Base-by-base conservation (phyloP, 139 green algal genomes). In the Coccomyxa sp. region DNA sequence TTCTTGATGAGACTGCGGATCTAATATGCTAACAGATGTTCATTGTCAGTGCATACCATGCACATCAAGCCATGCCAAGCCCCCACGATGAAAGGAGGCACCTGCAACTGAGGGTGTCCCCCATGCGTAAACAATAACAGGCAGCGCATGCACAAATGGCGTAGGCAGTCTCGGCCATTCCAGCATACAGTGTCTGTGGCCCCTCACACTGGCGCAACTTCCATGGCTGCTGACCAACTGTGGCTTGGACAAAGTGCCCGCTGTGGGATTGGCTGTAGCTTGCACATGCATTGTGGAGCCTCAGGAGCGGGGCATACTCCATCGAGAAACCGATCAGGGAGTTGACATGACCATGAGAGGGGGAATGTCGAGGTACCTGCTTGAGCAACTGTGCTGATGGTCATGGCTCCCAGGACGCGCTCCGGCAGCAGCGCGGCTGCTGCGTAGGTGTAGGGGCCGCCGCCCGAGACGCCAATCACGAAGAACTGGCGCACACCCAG, bases 381-480 rank as follows among this genome's bases (percentile, higher is more conserved):
- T 7, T 54, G 73, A 38, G 68, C 77, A 12, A 68, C 40, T 5
- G 68, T 54, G 73, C 77, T 81, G 41, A 81, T 41, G 0, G 68
- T 81, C 7, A 81, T 68, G 7, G 76, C 34, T 7, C 69, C 77
- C 10, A 40, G 41, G 0, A 81, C 69, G 38, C 77, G 69, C 6
- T 55, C 39, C 18, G 69, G 64, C 10, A 68, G n/a, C 31, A 71
- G 39, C 38, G 27, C 29, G 2, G 70, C 71, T 36, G 71, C 44
- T 39, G 78, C 70, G 39, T 54, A 74, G 8, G 37, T 37, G 71
- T 78, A 82, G 14, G 78, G 78, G 37, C 78, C 78, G 16, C 78
- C 78, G 8, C 78, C 78, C 6, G 70, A 78, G 9, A 78, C 70
- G 14, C 78, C 78, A 8, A 74, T 38, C 36, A 82, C 18, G 41